Evolutionary conservation across 148 eudicot species (phyloP).

Genomic region (Fagopyrum esculentum): DNA sequence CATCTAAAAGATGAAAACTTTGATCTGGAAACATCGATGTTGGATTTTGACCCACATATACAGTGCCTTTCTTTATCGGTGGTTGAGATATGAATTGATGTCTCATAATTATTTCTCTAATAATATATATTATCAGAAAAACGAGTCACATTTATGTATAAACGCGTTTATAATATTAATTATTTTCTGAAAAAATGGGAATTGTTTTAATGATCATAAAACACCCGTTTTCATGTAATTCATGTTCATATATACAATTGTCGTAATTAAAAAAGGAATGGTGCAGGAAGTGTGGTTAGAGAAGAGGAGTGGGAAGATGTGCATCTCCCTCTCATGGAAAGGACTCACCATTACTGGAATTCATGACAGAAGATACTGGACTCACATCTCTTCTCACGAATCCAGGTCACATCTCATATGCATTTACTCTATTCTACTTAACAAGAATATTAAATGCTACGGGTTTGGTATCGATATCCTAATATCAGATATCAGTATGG

Average conservation of each 20-base stretch:
- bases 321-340: slow-evolving; percentile 58
- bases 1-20: too few relatives aligned
- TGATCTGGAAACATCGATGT: background rate
- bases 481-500: too few relatives aligned
- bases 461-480: too few relatives aligned
- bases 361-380: slow-evolving; percentile 75
- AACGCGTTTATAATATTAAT: too few relatives aligned
- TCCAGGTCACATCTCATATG: slow-evolving; percentile 40
- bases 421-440: too few relatives aligned
- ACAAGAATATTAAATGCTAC: too few relatives aligned
- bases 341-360: slow-evolving; percentile 63
- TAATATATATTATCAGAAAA: too few relatives aligned
- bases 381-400: slow-evolving; percentile 34
- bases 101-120: background rate
- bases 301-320: slow-evolving; percentile 44
- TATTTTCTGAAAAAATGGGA: too few relatives aligned
- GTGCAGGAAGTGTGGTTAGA: slow-evolving; percentile 73
- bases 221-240: too few relatives aligned
- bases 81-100: background rate
- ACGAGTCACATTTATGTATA: too few relatives aligned
- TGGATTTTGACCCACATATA: background rate
- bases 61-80: background rate
- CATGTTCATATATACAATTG: too few relatives aligned
- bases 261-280: background rate
- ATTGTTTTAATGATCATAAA: too few relatives aligned